Conservation (phyloP, 257 asterid species). For the Capsicum chinense region DNA sequence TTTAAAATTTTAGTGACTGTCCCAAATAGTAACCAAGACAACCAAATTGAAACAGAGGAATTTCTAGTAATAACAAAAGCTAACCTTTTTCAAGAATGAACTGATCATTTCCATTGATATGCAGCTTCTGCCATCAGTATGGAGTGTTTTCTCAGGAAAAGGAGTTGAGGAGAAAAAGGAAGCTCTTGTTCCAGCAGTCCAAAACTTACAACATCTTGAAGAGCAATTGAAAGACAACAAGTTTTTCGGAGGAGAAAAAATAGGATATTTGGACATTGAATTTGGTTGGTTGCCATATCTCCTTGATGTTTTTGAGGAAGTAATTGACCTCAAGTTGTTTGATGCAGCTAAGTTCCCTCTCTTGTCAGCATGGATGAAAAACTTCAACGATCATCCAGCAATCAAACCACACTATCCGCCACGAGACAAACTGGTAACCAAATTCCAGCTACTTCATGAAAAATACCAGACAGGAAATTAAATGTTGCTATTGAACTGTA, state of each 20-base stretch:
- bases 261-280: conserved; percentile 69
- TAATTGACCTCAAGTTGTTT: conserved; percentile 44
- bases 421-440: conserved; percentile 55
- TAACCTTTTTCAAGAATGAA: neutral
- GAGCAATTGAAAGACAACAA: conserved; percentile 59
- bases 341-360: conserved; percentile 52
- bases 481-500: conserved; percentile 36
- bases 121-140: conserved; percentile 54
- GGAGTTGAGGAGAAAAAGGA: conserved; percentile 49
- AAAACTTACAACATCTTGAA: conserved; percentile 50
- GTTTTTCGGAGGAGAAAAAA: conserved; percentile 59
- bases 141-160: conserved; percentile 43
- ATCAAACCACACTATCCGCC: conserved; percentile 68
- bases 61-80: neutral
- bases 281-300: conserved; percentile 60
- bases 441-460: conserved; percentile 49
- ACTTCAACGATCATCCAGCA: conserved; percentile 49
- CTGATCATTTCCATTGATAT: neutral
- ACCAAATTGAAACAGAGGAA: no score
- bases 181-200: conserved; percentile 40
- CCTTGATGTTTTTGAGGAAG: conserved; percentile 52
- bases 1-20: no score
- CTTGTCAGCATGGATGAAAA: conserved; percentile 56
- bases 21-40: no score
- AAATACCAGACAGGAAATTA: conserved; percentile 37